A percentile compares a stretch with the other conserved stretches of the same genome.
phyloP scores from a whole-genome alignment of 768 basidiomycete species.

The Mrakia gelida region DNA sequence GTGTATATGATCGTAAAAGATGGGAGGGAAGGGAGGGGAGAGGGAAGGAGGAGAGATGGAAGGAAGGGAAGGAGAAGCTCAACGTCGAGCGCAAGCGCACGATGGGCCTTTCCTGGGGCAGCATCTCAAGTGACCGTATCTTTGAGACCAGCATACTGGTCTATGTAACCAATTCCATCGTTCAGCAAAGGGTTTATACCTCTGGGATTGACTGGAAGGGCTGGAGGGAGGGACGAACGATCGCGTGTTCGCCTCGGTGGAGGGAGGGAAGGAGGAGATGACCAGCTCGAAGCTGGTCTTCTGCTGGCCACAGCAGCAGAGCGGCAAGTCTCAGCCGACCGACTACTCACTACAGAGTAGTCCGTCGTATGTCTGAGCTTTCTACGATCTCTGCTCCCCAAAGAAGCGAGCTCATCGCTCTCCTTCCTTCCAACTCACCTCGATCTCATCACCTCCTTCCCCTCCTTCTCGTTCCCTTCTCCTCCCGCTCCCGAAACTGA shows the following conservation, averaged over 20 bases:
- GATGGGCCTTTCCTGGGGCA: too few relatives aligned
- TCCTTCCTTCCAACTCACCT: neutral
- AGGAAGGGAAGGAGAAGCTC: too few relatives aligned
- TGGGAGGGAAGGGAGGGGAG: neutral
- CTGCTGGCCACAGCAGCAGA: neutral
- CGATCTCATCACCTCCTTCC: neutral
- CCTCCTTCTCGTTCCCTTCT: neutral
- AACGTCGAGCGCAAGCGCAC: too few relatives aligned
- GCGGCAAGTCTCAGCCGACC: too few relatives aligned
- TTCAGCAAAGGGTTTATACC: too few relatives aligned
- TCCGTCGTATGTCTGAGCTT: neutral
- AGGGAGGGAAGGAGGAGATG: conserved; percentile 6
- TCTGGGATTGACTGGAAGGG: too few relatives aligned
- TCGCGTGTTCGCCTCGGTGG: conserved; percentile 13
- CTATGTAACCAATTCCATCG: too few relatives aligned
- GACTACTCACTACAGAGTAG: neutral
- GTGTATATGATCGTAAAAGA: too few relatives aligned
- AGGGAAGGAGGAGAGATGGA: neutral
- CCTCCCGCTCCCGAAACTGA: neutral
- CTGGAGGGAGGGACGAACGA: neutral
- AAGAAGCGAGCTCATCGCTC: neutral
- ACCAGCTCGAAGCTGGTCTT: neutral
- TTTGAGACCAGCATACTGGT: too few relatives aligned
- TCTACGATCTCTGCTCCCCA: too few relatives aligned
- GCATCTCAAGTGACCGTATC: too few relatives aligned